Base-by-base conservation (phyloP, 2,329 filamentous ascomycete species). In the Tolypocladium tropicale region DNA sequence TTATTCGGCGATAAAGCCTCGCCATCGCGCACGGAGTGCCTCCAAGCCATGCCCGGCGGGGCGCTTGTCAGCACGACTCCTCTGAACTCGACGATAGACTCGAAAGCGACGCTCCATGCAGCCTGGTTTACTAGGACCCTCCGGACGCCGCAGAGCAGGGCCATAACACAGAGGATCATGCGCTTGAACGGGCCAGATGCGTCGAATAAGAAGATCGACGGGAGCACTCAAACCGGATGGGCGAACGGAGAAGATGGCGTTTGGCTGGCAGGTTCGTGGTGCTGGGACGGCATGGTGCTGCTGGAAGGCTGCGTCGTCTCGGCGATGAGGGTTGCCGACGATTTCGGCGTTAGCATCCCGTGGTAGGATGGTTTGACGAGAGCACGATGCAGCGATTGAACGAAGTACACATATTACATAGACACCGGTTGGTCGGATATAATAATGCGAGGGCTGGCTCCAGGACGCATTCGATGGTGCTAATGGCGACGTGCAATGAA, bases 241-340 rank as follows among this genome's bases (percentile, higher is more conserved):
- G 71, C 65, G 9, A 84, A 81, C 56, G 81, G 81, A 0, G 70
- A 80, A 53, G 72, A 74, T 9, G 73, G 76, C 43, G 76, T 85
- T 0, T 84, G 76, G 74, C 62, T 84, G 14, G 72, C 75, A 1
- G 82, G 82, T 6, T 78, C 79, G 0, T 85, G 81, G 82, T 85
- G 81, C 60, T 84, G 81, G 81, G 82, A 85, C 64, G 82, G 82
- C 3, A 81, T 85, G 80, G 80, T 85, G 1, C 61, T 85, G 18
- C 65, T 85, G 4, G 82, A 84, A 64, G 82, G 82, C 1, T 85
- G 82, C 55, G 70, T 84, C 3, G 73, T 81, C 2, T 84, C 81
- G 9, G 80, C 82, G 1, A 79, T 80, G 74, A 72, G 75, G 36
- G 72, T 84, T 49, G 82, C 80, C 0, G 61, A 68, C n/a, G 75